Evolutionary conservation across 805 yeast genomes (phyloP), one percentile per base, ranked within the genome.

Genomic region (Nakazawaea sp.): DNA sequence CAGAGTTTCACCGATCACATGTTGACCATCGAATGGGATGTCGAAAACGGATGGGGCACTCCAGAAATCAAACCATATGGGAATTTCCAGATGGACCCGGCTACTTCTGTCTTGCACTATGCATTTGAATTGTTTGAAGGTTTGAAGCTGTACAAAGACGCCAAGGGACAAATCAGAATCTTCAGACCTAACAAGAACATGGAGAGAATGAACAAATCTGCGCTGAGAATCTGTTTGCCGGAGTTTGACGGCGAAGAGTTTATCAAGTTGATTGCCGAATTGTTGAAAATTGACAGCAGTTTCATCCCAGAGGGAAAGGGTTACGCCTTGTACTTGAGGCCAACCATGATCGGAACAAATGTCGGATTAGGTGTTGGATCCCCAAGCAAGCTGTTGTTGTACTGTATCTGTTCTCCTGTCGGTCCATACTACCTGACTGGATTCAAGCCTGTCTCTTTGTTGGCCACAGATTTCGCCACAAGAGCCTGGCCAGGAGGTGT

Each of bases 401-500:
- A 66, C 57, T 87, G 89, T 32, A 89, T 90, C 59, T 82, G 90
- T 30, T 86, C 96, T 13, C 97, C 97, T 20, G 97, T 90, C 21
- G 97, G 97, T 35, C 97, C 97, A 18, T 92, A 90, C 73, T 87
- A 83, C 66, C 72, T 82, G 53, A 83, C 96, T 15, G 97, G 97
- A 15, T 90, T 90, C 78, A 88, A 89, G 65, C 96, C 97, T 29
- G 96, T 92, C 38, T 71, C 76, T 44, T 72, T 92, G 46, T 96
- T 90, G 66, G 97, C 97, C 48, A 89, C 96, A 25, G 95, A 87
- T 57, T 79, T 85, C 51, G 96, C 96, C 35, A 89, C 89, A 24
- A 84, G 98, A 68, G 97, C 98, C 21, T 90, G 97, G 97, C 97
- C 97, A 56, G 96, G 96, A 54, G 98, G 97, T 61, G 88, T 79